phyloP scores from a whole-genome alignment of 75 land plant genomes.

The Cryptomeria japonica region DNA sequence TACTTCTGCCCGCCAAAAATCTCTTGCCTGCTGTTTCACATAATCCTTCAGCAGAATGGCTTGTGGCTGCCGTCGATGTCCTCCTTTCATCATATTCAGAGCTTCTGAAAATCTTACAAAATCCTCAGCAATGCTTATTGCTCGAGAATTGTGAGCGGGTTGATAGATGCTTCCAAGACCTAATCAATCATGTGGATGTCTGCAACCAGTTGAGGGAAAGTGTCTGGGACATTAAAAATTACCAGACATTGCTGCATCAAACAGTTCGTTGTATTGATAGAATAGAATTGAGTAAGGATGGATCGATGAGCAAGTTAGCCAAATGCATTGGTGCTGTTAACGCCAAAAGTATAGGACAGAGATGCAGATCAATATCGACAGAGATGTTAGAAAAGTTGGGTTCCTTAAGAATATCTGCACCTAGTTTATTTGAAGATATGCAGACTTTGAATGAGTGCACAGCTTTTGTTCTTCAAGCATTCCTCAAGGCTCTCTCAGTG shows the following conservation, averaged over 20 bases:
- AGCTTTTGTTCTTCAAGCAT: neutral
- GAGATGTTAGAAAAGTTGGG: neutral
- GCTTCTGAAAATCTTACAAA: neutral
- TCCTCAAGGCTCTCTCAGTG: too few relatives aligned
- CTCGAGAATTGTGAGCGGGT: neutral
- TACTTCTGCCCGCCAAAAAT: too few relatives aligned
- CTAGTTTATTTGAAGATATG: neutral
- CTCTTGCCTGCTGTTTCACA: too few relatives aligned
- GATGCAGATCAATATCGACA: neutral
- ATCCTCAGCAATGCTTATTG: neutral
- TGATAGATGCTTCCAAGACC: neutral
- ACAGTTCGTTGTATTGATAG: neutral
- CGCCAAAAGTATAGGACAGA: neutral
- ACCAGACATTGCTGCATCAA: neutral
- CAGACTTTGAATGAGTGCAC: neutral
- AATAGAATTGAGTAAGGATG: neutral
- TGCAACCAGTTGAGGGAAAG: neutral
- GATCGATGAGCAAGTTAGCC: neutral
- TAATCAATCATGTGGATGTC: neutral
- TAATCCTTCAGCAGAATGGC: too few relatives aligned
- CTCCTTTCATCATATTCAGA: neutral
- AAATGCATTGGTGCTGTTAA: neutral
- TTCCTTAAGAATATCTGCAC: neutral
- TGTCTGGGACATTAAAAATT: neutral
- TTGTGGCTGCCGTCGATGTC: neutral